Base-by-base conservation (phyloP, 2,329 filamentous ascomycete genomes). In the Paraphaeosphaeria sporulosa region DNA sequence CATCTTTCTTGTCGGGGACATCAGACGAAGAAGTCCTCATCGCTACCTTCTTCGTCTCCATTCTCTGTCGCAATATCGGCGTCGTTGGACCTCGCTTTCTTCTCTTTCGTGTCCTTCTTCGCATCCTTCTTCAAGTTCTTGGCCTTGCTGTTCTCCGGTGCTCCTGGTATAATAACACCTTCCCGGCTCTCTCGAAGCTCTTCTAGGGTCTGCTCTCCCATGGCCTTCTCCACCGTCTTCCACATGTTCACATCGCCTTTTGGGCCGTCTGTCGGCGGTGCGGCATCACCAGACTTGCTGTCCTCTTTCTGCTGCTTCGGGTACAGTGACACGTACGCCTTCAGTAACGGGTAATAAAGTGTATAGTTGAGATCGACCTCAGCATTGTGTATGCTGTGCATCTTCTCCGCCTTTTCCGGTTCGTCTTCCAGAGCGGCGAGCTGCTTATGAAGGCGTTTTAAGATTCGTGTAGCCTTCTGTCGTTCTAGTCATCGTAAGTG, bases 341-440 rank as follows among this genome's bases (percentile, higher is more conserved):
- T 87, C 69, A 89, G 82, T 47, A 91, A 85, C 1, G 92, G 92
- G 63, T 87, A 91, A 76, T 89, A 90, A 55, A 87, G 84, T 1
- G 91, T 87, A 72, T 95, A 95, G 68, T 91, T 88, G 63, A 91
- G 81, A 71, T 94, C 91, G 13, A 94, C 86, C 71, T 93, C 86
- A 27, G 87, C 87, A 25, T 87, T 81, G 72, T 92, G 89, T n/a
- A 91, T 80, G 61, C 88, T 83, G 7, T 76, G 76, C 66, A 86
- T 80, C 51, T 91, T 75, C 0, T 59, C 60, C 38, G 79, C 78
- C 66, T 88, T 85, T 50, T 84, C 81, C 1, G 82, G 75, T 38
- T 85, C 83, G 54, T 83, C 81, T 19, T 82, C 77, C 49, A 82
- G 78, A 19, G 84, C 78, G 42, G 74, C 62, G 6, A 91, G 79